Percentiles rank a stretch among this genome's conserved stretches.
Conservation (phyloP, 1,284 basidiomycete genomes). For the Tilletia indica region DNA sequence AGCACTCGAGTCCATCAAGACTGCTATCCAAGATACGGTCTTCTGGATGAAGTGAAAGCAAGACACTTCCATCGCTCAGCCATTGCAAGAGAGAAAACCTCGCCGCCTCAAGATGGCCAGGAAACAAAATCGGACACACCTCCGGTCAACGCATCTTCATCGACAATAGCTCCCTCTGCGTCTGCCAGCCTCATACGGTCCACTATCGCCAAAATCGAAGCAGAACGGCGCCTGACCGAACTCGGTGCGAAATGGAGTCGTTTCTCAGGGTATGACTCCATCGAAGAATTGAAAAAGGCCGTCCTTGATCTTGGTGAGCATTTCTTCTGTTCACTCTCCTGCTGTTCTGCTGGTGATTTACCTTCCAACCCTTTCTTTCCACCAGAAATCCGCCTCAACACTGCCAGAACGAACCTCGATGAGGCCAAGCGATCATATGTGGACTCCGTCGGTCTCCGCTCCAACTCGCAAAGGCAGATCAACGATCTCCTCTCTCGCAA, state of each 20-base stretch:
- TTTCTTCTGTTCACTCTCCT: neutral
- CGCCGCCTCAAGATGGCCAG: no score
- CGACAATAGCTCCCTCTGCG: no score
- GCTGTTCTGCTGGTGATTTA: neutral
- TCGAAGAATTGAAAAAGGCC: conserved; percentile 35
- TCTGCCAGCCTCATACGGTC: neutral
- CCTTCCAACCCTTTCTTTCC: neutral
- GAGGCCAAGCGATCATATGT: conserved; percentile 37
- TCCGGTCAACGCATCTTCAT: no score
- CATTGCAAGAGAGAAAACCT: no score
- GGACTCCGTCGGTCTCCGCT: conserved; percentile 34
- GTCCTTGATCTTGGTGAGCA: conserved; percentile 29
- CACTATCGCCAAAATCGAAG: neutral
- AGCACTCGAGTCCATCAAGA: no score
- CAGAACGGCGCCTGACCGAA: conserved; percentile 7
- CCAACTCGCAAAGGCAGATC: conserved; percentile 37
- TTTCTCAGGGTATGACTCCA: conserved; percentile 40
- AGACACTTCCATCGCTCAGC: no score
- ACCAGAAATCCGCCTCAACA: conserved; percentile 29
- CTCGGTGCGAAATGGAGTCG: conserved; percentile 36
- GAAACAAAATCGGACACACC: no score
- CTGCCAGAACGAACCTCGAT: conserved; percentile 26
- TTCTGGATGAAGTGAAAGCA: no score
- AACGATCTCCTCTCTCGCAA: conserved; percentile 51
- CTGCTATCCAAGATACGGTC: no score